Evolutionary conservation across 2,329 filamentous ascomycete species (phyloP).

Genomic region (Teratosphaeria viscida): DNA sequence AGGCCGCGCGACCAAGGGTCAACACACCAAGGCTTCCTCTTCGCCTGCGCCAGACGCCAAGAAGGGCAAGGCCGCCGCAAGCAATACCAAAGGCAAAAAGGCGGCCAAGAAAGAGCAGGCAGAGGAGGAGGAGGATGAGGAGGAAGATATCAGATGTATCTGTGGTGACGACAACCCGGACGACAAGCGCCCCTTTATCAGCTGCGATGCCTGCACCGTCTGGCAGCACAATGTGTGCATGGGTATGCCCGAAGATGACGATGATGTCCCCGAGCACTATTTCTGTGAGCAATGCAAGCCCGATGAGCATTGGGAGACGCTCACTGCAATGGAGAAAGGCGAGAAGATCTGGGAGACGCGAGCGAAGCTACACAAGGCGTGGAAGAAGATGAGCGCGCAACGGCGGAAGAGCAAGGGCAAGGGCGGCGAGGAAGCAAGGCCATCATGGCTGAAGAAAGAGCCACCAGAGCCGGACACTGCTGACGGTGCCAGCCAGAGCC

Average conservation of each 20-base stretch:
- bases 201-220: conserved; percentile 80
- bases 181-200: conserved; percentile 85
- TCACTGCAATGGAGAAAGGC: conserved; percentile 67
- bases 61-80: conserved; percentile 27
- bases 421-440: conserved; percentile 16
- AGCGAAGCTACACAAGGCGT: conserved; percentile 33
- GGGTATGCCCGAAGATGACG: conserved; percentile 58
- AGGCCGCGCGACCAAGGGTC: conserved; percentile 90
- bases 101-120: conserved; percentile 29
- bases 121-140: conserved; percentile 31
- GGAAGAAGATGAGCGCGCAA: conserved; percentile 53
- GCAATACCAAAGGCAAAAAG: conserved; percentile 36
- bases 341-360: conserved; percentile 71
- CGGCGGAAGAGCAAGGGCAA: conserved; percentile 44
- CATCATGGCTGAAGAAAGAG: conserved; percentile 25
- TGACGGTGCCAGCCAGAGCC: conserved; percentile 1
- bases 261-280: conserved; percentile 73
- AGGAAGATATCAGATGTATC: conserved; percentile 69
- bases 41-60: conserved; percentile 30
- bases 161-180: conserved; percentile 85
- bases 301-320: conserved; percentile 67
- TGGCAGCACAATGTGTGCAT: conserved; percentile 99
- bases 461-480: conserved; percentile 1
- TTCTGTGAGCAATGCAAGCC: conserved; percentile 87
- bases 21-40: conserved; percentile 66